Percentiles rank a stretch among this genome's conserved stretches.
phyloP scores from a whole-genome alignment of 768 basidiomycete species.

The Neoboletus magnificus region DNA sequence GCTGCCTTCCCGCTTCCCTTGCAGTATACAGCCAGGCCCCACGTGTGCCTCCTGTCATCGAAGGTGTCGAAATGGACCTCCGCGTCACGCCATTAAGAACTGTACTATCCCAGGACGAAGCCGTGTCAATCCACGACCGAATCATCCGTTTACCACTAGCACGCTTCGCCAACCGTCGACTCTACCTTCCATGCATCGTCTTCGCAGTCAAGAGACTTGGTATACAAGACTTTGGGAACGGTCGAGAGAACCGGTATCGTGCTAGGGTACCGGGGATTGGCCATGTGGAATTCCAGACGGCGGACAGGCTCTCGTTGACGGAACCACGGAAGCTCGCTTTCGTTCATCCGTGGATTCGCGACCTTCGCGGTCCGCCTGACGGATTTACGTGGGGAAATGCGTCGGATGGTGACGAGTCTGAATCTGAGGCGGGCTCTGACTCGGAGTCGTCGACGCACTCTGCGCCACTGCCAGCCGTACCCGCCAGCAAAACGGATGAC shows the following conservation, averaged over 20 bases:
- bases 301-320: not conserved
- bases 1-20: conserved; percentile 6
- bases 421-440: not conserved
- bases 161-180: not conserved
- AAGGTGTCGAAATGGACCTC: not conserved
- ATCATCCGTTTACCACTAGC: not conserved
- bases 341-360: conserved; percentile 7
- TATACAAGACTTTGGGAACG: not conserved
- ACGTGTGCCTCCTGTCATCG: not conserved
- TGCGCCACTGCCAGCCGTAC: not conserved
- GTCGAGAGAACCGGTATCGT: not conserved
- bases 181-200: not conserved
- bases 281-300: not conserved
- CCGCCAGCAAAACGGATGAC: not conserved
- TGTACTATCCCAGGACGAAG: not conserved
- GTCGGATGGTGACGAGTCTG: not conserved
- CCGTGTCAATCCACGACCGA: not conserved
- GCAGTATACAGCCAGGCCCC: not conserved
- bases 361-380: not conserved
- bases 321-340: not conserved
- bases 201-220: not conserved
- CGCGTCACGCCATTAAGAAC: not conserved
- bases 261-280: conserved; percentile 1
- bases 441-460: too few relatives aligned
- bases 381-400: not conserved